Evolutionary conservation across 139 green algal genomes (phyloP), one percentile per base, ranked within the genome.

Genomic region (Picochlorum sp.): DNA sequence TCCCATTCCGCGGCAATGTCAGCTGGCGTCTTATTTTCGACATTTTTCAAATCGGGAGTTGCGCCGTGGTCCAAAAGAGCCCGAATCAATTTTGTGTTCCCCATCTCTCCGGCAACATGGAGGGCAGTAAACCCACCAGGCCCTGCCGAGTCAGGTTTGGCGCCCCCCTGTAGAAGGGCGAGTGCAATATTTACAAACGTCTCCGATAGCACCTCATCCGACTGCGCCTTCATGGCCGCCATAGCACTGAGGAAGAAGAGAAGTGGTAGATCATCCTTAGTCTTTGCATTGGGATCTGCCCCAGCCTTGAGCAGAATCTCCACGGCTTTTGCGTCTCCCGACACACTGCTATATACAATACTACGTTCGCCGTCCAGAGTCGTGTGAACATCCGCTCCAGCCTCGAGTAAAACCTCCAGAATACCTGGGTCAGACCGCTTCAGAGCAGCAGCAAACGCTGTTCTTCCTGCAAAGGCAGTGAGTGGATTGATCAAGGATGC

Each of bases 121-220:
- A 66, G 61, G 24, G 61, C 32, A 38, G 61, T 66, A 41, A 66
- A 66, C 14, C 61, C 61, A 41, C 61, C 61, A 28, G 61, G 61
- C 10, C n/a, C 61, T 21, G 15, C 0, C 6, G 58, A 18, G 37
- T 66, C 58, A 21, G 16, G 18, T 7, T 11, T 8, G 47, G 16
- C 16, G 8, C 47, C 47, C 16, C 18, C 18, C 11, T 54, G 6
- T 3, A 20, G 16, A n/a, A 54, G 47, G 16, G 18, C 16, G 47
- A 20, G 16, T 54, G 15, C 18, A 23, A 54, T 20, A 23, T 54
- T 13, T n/a, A 54, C 2, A n/a, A 13, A 23, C 15, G 6, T 54
- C 8, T 54, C 15, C 9, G 16, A 54, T 16, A 20, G 16, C 8
- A n/a, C 47, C 15, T 4, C 6, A 20, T 54, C 47, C 1, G 15